phyloP scores from a whole-genome alignment of 129 eudicot genomes.

The Rutidosis leptorrhynchoides region DNA sequence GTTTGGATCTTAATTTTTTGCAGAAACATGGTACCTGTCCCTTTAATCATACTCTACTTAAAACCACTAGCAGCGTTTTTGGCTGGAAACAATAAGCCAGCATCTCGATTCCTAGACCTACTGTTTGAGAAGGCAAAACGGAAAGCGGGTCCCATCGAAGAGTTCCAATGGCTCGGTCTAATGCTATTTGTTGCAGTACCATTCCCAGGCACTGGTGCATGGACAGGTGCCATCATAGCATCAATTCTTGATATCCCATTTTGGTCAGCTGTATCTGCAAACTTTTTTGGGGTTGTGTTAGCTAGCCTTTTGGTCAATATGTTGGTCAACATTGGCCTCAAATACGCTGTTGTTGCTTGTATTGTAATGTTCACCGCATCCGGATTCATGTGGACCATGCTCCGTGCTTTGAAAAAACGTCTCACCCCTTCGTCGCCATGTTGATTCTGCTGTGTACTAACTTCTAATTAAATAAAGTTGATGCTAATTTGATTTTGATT shows the following conservation, averaged over 20 bases:
- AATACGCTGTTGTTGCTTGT: constrained; percentile 74
- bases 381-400: constrained; percentile 90
- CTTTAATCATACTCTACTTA: constrained; percentile 73
- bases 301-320: constrained; percentile 93
- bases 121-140: constrained; percentile 68
- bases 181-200: constrained; percentile 97
- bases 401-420: constrained; percentile 53
- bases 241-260: constrained; percentile 88
- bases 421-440: constrained; percentile 28
- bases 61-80: constrained; percentile 70
- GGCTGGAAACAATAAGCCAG: constrained; percentile 57
- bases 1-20: not conserved
- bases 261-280: constrained; percentile 90
- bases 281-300: constrained; percentile 83
- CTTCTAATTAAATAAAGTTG: constrained; percentile 7
- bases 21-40: constrained; percentile 97
- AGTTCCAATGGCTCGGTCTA: constrained; percentile 96
- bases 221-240: constrained; percentile 95
- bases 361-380: constrained; percentile 59
- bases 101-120: constrained; percentile 59
- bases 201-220: constrained; percentile 99
- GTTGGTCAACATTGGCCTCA: constrained; percentile 89
- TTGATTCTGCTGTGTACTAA: constrained; percentile 2
- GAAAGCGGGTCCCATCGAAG: constrained; percentile 92
- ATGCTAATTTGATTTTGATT: constrained; percentile 8